phyloP scores from a whole-genome alignment of 805 yeast species.

The Yarrowia sp. region DNA sequence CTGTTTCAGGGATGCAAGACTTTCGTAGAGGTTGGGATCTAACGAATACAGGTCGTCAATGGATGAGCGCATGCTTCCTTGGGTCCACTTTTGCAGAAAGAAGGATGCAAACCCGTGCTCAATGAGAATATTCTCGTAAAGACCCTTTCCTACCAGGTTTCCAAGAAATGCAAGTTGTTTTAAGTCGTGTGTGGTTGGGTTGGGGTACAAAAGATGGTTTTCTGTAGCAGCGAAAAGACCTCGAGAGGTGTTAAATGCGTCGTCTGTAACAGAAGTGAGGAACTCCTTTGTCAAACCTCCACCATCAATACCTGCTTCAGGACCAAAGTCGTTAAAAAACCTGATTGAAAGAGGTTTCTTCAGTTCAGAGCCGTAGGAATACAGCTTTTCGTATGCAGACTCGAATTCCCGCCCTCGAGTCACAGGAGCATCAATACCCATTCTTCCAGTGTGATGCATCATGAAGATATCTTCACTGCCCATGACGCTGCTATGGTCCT shows the following conservation, averaged over 20 bases:
- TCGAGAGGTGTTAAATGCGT: constrained; percentile 53
- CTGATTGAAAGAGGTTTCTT: constrained; percentile 59
- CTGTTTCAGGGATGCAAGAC: constrained; percentile 48
- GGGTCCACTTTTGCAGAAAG: constrained; percentile 67
- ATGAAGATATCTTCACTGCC: background rate
- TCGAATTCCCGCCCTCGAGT: constrained; percentile 67
- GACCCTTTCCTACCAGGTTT: constrained; percentile 78
- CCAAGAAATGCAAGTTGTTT: constrained; percentile 62
- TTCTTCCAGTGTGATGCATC: constrained; percentile 27
- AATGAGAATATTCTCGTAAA: constrained; percentile 75
- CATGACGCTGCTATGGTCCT: constrained; percentile 41
- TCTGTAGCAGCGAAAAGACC: constrained; percentile 46
- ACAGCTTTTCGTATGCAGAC: constrained; percentile 67
- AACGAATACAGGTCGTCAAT: constrained; percentile 74
- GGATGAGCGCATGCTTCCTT: constrained; percentile 43
- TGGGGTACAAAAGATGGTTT: constrained; percentile 70
- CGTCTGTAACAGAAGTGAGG: constrained; percentile 64
- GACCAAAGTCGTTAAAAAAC: constrained; percentile 69
- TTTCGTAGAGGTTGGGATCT: constrained; percentile 64
- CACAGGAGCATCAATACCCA: constrained; percentile 48
- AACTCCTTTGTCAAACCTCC: constrained; percentile 95
- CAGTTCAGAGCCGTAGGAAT: constrained; percentile 51
- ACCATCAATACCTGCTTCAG: constrained; percentile 92
- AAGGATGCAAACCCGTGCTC: constrained; percentile 85
- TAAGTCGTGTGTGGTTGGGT: constrained; percentile 48